Evolutionary conservation across 2,329 filamentous ascomycete genomes (phyloP), one percentile per base, ranked within the genome.

Genomic region (Venturia nashicola): DNA sequence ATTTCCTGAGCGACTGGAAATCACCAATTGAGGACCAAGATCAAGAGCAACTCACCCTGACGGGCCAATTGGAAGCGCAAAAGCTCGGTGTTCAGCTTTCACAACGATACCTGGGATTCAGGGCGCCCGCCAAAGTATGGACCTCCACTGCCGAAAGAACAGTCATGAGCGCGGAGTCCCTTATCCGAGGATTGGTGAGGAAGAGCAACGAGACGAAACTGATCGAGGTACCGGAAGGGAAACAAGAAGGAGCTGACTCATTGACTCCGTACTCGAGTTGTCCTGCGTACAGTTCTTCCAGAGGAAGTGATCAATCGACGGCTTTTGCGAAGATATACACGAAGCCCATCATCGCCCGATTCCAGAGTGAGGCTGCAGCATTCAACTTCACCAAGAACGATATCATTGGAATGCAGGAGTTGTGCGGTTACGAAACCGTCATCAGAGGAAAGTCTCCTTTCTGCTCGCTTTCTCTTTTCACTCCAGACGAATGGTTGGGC

Each of bases 191-290:
- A 0, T 75, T 85, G 11, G 80, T 84, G 67, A 72, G 75, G 4
- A 78, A 79, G 55, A 81, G 80, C 67, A 78, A 81, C 65, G 75
- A 76, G 61, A 85, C 85, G 65, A 74, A 81, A 59, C 76, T 85
- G 8, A 78, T 84, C 55, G 76, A 77, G 67, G 75, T 87, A 61
- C 80, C 80, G 66, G 84, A 87, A 71, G 80, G 79, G 23, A 70
- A 82, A 64, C 76, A 84, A 65, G 75, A 79, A 2, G 85, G 84
- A 20, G 85, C 85, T 9, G 77, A 87, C 69, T 80, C 77, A 59
- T 72, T 87, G 67, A 88, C 86, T 0, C 84, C 85, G 0, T 87
- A 88, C 73, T 82, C 83, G 70, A 80, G 80, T 46, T 89, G 86
- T 68, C 83, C 84, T 14, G 83, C 80, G 14, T 89, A 87, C 72